A percentile compares a stretch with the other conserved stretches of the same genome.
Conservation (phyloP, 2,329 filamentous ascomycete species). For the Colletotrichum graminicola region DNA sequence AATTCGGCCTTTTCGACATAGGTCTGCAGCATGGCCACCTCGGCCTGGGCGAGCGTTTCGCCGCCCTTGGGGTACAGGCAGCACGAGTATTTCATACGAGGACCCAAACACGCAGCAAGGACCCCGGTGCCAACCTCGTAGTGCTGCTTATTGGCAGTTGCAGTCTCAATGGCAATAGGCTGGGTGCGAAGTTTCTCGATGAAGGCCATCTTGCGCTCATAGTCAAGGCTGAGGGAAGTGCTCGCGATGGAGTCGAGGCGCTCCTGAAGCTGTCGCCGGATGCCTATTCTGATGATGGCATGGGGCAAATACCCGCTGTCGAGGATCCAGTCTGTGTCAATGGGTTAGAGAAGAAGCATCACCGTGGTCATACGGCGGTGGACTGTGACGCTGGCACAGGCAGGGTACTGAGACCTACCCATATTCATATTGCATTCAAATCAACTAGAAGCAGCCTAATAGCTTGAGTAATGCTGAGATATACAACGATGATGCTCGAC, state of each 20-base stretch:
- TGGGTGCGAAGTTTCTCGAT: constrained; percentile 68
- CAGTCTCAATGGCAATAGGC: constrained; percentile 77
- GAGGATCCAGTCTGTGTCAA: constrained; percentile 66
- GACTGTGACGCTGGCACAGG: not conserved
- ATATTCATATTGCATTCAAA: constrained; percentile 25
- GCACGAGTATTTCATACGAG: constrained; percentile 79
- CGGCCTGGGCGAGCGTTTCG: constrained; percentile 74
- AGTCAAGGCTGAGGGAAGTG: constrained; percentile 64
- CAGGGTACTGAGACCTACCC: constrained; percentile 16
- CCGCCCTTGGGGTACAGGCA: constrained; percentile 73
- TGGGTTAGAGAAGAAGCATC: constrained; percentile 20
- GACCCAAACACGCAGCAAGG: constrained; percentile 70
- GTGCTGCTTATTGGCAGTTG: constrained; percentile 75
- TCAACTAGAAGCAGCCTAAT: not conserved
- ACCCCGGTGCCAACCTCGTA: constrained; percentile 79
- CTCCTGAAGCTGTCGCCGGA: constrained; percentile 73
- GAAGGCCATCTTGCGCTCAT: constrained; percentile 73
- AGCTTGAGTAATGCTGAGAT: not conserved
- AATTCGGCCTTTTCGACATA: constrained; percentile 73
- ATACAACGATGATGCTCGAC: not conserved
- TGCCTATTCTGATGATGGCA: constrained; percentile 72
- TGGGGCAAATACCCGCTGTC: constrained; percentile 76
- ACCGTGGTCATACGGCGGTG: not conserved
- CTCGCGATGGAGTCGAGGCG: constrained; percentile 68
- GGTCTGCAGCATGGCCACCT: constrained; percentile 73